Percentiles rank a stretch among this genome's conserved stretches.
Evolutionary conservation across 2,329 filamentous ascomycete genomes (phyloP).

Genomic region (Paraconiothyrium brasiliense): DNA sequence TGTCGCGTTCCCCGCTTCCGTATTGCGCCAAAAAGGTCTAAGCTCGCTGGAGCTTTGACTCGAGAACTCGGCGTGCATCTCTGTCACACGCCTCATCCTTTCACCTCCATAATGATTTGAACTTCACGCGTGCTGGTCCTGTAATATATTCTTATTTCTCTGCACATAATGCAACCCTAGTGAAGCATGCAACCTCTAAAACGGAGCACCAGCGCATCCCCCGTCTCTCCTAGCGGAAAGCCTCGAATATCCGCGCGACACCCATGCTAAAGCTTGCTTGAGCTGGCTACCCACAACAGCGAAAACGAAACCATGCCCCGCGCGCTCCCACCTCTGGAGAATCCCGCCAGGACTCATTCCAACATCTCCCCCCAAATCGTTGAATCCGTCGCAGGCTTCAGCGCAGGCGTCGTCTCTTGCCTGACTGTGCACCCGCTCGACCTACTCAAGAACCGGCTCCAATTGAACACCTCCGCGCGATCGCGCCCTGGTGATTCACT

Average conservation of each 20-base stretch:
- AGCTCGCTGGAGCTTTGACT: constrained; percentile 2
- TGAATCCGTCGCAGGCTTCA: constrained; percentile 89
- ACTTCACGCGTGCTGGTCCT: neutral
- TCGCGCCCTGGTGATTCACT: constrained; percentile 63
- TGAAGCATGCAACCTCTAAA: neutral
- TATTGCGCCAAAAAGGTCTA: neutral
- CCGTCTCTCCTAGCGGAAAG: neutral
- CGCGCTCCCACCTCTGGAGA: constrained; percentile 59
- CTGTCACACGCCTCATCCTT: neutral
- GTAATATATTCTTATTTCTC: neutral
- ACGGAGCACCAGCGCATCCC: constrained; percentile 3
- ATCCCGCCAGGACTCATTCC: constrained; percentile 41
- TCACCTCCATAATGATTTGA: neutral
- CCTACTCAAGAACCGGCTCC: constrained; percentile 94
- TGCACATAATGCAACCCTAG: constrained; percentile 2
- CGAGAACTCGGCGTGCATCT: neutral
- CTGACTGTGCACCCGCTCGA: constrained; percentile 91
- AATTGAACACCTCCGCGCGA: constrained; percentile 61
- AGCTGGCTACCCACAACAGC: neutral
- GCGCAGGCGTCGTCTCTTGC: constrained; percentile 86
- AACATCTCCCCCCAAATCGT: constrained; percentile 73
- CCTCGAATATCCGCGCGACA: neutral
- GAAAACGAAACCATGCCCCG: constrained; percentile 55
- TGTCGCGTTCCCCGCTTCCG: neutral
- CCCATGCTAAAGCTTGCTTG: neutral